Conservation (phyloP, 345 rosid species). For the Aquilaria sinensis region DNA sequence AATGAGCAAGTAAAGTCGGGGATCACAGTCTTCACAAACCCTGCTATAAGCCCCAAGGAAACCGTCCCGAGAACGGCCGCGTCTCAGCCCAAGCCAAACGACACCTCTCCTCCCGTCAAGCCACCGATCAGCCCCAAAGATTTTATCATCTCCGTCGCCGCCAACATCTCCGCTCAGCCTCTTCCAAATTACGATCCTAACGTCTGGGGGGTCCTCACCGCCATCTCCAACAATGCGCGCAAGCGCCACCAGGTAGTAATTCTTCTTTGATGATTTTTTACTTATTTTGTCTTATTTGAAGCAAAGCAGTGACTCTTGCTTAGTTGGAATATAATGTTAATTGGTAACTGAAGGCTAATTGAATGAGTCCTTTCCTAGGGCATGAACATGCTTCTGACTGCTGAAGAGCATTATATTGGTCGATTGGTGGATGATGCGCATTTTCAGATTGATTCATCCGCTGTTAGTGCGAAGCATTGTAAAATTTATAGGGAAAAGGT, state of each 20-base stretch:
- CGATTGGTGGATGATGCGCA: constrained; percentile 52
- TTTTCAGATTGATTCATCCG: constrained; percentile 58
- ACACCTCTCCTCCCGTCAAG: constrained; percentile 23
- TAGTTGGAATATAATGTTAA: neutral
- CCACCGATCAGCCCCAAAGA: constrained; percentile 35
- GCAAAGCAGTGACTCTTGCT: neutral
- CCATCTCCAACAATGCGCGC: constrained; percentile 72
- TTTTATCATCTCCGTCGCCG: constrained; percentile 52
- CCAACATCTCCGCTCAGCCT: constrained; percentile 62
- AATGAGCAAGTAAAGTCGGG: constrained; percentile 26
- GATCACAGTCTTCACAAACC: constrained; percentile 17
- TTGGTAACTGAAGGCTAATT: constrained; percentile 11
- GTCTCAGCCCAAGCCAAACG: constrained; percentile 24
- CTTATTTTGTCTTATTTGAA: neutral
- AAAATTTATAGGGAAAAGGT: constrained; percentile 49
- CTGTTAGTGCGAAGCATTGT: constrained; percentile 83
- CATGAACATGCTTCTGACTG: constrained; percentile 63
- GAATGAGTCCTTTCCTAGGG: constrained; percentile 40
- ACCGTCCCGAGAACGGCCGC: constrained; percentile 23
- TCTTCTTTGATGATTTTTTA: neutral
- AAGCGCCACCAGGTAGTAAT: constrained; percentile 60
- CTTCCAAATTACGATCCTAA: constrained; percentile 51
- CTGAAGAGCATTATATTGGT: constrained; percentile 68
- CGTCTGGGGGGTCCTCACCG: constrained; percentile 96
- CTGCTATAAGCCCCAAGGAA: constrained; percentile 17